These are phyloP conservation scores for Pseudogymnoascus sp. DNA, from an alignment of 2,329 filamentous ascomycete genomes.

Conservation along the genomic window DNA sequence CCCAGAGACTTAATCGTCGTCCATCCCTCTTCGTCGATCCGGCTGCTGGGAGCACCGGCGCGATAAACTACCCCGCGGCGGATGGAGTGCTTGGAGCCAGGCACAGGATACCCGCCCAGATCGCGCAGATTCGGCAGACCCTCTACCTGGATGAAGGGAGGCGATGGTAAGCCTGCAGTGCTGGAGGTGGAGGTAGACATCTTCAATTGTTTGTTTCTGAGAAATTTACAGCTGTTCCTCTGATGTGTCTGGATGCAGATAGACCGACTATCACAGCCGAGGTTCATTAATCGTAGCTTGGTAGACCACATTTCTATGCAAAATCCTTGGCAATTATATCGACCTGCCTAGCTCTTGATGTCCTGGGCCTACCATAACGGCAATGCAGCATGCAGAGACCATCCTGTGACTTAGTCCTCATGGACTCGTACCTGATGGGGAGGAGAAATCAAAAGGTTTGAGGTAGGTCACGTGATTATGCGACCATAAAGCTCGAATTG, in stretches of 20 bases:
- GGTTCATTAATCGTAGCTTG: background rate
- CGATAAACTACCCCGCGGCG: conserved; percentile 54
- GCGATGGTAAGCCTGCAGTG: conserved; percentile 26
- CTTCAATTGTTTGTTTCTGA: background rate
- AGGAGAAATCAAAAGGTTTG: background rate
- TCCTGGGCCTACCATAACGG: background rate
- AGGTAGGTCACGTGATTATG: background rate
- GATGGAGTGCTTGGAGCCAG: conserved; percentile 31
- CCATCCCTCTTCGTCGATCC: background rate
- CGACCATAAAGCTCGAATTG: background rate
- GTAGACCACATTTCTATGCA: background rate
- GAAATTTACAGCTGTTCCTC: background rate
- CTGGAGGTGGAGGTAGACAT: conserved; percentile 13
- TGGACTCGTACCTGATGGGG: background rate
- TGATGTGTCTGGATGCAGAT: background rate
- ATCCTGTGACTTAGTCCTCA: background rate
- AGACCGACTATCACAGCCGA: background rate
- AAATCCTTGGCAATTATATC: background rate
- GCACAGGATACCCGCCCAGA: conserved; percentile 51
- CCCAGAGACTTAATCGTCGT: conserved; percentile 33
- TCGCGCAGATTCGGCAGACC: conserved; percentile 65
- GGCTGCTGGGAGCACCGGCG: conserved; percentile 52
- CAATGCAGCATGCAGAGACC: background rate
- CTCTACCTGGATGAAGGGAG: conserved; percentile 44
- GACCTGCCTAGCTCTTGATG: background rate